Base-by-base conservation (phyloP, 139 green algal genomes). In the Ostreobium quekettii region DNA sequence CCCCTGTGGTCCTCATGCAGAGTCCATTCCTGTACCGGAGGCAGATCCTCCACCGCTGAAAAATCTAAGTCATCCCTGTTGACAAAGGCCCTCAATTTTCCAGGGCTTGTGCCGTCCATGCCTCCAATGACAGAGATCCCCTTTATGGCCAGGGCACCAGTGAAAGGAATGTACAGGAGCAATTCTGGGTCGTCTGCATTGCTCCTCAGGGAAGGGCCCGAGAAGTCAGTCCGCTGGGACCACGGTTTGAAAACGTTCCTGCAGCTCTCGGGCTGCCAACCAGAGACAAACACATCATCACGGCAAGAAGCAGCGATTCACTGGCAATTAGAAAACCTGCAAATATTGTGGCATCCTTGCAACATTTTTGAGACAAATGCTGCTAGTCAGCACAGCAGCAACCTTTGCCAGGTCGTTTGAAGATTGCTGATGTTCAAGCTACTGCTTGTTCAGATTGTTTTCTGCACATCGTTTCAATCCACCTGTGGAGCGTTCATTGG, bases 1-100 rank as follows among this genome's bases (percentile, higher is more conserved):
- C 74, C 76, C 4, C 56, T 33, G 1, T 36, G 29, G 48, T 90
- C 78, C 26, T 90, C 78, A 38, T 90, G 73, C 38, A 94, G 66
- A n/a, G 88, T 84, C 83, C 87, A 93, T 60, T 92, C 81, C 76
- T 97, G 90, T 33, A 86, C 72, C 1, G 88, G 65, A 6, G 82
- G 53, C 72, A 91, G 33, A 15, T 79, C 58, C 4, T 60, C 36
- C 6, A 80, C 85, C 1, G 60, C 57, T 0, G 59, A 48, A 69
- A 95, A 97, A 74, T 97, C 90, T 31, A 97, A 72, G 59, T 93
- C 84, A 33, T 95, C 83, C 0, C 88, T 70, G 74, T 97, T 97
- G 29, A 83, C 77, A 68, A 79, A 95, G 5, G 74, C 79, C 38
- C 78, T 76, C 59, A 92, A 72, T 37, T 85, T 86, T n/a, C 57